phyloP scores from a whole-genome alignment of 148 eudicot species.

The Rhododendron ovatum region DNA sequence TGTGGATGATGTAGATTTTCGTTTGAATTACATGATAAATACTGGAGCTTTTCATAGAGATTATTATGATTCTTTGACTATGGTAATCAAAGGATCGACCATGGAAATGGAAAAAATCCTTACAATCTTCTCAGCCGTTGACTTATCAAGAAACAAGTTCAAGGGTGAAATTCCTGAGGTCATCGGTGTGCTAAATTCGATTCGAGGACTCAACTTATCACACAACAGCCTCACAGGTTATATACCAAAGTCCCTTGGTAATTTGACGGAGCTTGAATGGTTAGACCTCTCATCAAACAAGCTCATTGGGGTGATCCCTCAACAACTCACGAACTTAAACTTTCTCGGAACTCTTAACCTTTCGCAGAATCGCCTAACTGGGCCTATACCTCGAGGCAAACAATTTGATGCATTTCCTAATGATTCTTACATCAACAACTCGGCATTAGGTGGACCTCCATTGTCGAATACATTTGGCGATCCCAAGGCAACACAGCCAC shows the following conservation, averaged over 20 bases:
- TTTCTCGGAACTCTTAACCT: neutral
- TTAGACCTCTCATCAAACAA: constrained; percentile 1
- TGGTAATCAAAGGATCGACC: neutral
- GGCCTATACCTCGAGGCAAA: neutral
- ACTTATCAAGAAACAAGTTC: neutral
- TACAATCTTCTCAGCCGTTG: neutral
- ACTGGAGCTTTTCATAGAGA: too few species aligned
- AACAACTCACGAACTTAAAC: neutral
- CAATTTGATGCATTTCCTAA: neutral
- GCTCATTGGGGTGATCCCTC: neutral
- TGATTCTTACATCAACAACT: too few species aligned
- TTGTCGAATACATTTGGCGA: too few species aligned
- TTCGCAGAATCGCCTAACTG: neutral
- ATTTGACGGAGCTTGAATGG: neutral
- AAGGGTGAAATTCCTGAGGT: neutral
- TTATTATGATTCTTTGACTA: neutral
- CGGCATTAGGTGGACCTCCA: too few species aligned
- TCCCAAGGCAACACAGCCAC: too few species aligned
- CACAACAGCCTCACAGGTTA: neutral
- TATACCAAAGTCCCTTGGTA: neutral
- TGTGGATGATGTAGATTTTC: neutral
- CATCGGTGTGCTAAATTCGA: neutral
- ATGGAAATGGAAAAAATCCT: neutral
- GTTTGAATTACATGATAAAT: too few species aligned
- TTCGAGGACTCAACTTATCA: neutral